These are phyloP conservation scores for Crithidia expoeki DNA, from an alignment of 208 protist genomes.

Conservation along the genomic window DNA sequence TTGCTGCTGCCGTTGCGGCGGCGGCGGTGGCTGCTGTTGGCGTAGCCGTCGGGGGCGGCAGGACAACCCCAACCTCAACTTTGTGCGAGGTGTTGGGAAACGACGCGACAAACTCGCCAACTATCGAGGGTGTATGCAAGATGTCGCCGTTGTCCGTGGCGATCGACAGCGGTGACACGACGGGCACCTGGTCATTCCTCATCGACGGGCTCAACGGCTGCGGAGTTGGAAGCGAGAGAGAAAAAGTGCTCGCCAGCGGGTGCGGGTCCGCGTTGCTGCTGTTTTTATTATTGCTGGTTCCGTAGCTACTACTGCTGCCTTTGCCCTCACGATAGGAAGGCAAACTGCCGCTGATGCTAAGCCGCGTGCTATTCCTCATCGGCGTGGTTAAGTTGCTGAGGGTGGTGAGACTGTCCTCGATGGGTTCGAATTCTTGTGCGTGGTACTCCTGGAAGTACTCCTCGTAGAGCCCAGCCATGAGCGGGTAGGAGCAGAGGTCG, in stretches of 20 bases:
- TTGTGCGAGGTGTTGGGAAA: constrained; percentile 5
- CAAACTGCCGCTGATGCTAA: constrained; percentile 1
- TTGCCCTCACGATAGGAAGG: constrained; percentile 6
- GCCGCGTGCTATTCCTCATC: constrained; percentile 3
- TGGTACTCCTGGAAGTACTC: constrained; percentile 34
- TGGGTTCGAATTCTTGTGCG: constrained; percentile 28
- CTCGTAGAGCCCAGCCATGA: constrained; percentile 45
- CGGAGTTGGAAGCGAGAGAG: constrained; percentile 7
- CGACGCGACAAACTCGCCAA: neutral
- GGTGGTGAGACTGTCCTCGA: constrained; percentile 24
- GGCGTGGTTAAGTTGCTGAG: constrained; percentile 13
- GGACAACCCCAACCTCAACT: neutral
- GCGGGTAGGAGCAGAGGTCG: constrained; percentile 36
- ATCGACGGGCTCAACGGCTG: neutral
- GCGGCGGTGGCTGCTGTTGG: neutral
- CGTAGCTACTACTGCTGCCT: neutral
- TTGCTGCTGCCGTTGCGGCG: neutral
- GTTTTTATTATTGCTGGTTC: neutral
- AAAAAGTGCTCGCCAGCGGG: constrained; percentile 3
- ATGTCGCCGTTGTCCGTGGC: neutral
- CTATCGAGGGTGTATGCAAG: constrained; percentile 5
- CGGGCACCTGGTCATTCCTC: neutral
- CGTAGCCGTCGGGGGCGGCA: neutral
- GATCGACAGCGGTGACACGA: constrained; percentile 19
- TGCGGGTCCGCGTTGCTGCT: neutral